Evolutionary conservation across 805 yeast species (phyloP).

Genomic region (Hanseniaspora mollemarum): DNA sequence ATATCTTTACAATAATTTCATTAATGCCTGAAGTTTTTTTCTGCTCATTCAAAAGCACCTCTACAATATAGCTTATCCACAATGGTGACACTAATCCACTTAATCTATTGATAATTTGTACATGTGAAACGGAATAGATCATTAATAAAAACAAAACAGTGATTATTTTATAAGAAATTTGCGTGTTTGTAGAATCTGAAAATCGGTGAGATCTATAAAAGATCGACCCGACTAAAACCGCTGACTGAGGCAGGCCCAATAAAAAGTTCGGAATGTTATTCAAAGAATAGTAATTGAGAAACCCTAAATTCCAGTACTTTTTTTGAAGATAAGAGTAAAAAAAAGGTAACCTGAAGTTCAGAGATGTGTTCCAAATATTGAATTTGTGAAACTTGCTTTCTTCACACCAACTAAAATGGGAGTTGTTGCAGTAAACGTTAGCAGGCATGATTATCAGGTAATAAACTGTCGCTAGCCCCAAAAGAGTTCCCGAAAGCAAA

Average conservation of each 20-base stretch:
- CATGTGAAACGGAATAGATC: slow-evolving; percentile 46
- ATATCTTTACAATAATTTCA: slow-evolving; percentile 16
- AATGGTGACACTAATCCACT: slow-evolving; percentile 61
- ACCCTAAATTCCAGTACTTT: slow-evolving; percentile 77
- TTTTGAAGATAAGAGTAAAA: slow-evolving; percentile 62
- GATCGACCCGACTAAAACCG: slow-evolving; percentile 24
- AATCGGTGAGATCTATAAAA: not conserved
- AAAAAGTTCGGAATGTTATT: slow-evolving; percentile 75
- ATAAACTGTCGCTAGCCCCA: not conserved
- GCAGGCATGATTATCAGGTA: not conserved
- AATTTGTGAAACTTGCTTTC: not conserved
- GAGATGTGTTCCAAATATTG: not conserved
- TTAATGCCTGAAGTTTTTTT: not conserved
- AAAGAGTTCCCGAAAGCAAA: not conserved
- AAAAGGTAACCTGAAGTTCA: slow-evolving; percentile 24
- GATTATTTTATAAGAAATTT: not conserved
- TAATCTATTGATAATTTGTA: slow-evolving; percentile 74
- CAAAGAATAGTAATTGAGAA: slow-evolving; percentile 68
- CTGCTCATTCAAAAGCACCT: slow-evolving; percentile 16
- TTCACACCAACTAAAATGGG: slow-evolving; percentile 2
- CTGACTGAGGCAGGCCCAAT: slow-evolving; percentile 58
- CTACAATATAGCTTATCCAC: slow-evolving; percentile 55
- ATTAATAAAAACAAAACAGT: not conserved
- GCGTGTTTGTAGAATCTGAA: not conserved
- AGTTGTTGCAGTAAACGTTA: not conserved